These are phyloP conservation scores for Sordaria brevicollis DNA, from an alignment of 495 filamentous ascomycete species.

Conservation along the genomic window DNA sequence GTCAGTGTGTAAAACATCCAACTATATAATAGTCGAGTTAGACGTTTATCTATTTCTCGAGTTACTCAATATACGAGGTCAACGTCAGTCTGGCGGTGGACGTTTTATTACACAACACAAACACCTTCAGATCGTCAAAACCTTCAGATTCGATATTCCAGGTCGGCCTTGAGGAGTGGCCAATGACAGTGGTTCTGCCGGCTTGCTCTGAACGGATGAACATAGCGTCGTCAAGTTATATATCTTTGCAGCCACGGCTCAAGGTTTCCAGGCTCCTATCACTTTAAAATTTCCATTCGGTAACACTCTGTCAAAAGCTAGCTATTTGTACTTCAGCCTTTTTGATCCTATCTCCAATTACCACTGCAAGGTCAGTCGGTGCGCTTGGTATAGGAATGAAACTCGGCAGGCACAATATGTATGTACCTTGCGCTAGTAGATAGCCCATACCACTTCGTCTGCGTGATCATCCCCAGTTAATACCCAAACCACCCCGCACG, in stretches of 20 bases:
- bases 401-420: background rate
- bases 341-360: background rate
- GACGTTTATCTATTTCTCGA: background rate
- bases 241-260: background rate
- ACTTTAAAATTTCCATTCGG: background rate
- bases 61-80: slow-evolving; percentile 1
- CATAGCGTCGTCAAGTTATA: background rate
- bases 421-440: background rate
- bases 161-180: background rate
- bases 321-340: background rate
- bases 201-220: background rate
- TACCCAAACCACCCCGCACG: background rate
- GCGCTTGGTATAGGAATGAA: background rate
- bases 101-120: background rate
- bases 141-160: background rate
- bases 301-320: background rate
- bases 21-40: background rate
- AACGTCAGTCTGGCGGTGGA: slow-evolving; percentile 11
- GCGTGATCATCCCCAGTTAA: background rate
- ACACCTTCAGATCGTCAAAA: background rate
- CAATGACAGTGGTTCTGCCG: background rate
- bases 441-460: background rate
- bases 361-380: background rate
- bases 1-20: background rate
- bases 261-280: background rate